phyloP scores from a whole-genome alignment of 495 filamentous ascomycete species.

The Daldinia childiae region DNA sequence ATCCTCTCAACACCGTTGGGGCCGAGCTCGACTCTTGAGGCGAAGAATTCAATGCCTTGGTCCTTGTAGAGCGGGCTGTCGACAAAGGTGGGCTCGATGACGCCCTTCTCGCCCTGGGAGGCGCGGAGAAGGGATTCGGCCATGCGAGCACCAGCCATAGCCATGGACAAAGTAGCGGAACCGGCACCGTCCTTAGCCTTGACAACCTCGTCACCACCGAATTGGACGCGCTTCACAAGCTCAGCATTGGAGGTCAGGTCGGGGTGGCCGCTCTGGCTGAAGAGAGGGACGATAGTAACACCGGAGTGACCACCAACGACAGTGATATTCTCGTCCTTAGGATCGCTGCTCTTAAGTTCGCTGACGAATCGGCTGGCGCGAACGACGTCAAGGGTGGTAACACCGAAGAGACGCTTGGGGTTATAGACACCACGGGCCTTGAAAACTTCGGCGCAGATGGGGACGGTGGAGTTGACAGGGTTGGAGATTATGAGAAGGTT shows the following conservation, averaged over 20 bases:
- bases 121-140: slow-evolving; percentile 94
- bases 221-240: slow-evolving; percentile 95
- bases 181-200: slow-evolving; percentile 98
- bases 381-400: slow-evolving; percentile 98
- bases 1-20: slow-evolving; percentile 96
- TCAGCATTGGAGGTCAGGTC: slow-evolving; percentile 77
- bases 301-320: slow-evolving; percentile 98
- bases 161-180: slow-evolving; percentile 98
- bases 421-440: slow-evolving; percentile 95
- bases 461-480: slow-evolving; percentile 99
- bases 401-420: slow-evolving; percentile 97
- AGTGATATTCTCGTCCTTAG: slow-evolving; percentile 89
- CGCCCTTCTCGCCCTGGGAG: slow-evolving; percentile 90
- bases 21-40: slow-evolving; percentile 91
- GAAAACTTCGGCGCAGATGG: slow-evolving; percentile 96
- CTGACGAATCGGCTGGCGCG: slow-evolving; percentile 97
- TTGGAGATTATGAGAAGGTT: slow-evolving; percentile 98
- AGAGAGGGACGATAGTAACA: slow-evolving; percentile 96
- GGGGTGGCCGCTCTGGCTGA: slow-evolving; percentile 91
- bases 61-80: slow-evolving; percentile 98
- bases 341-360: slow-evolving; percentile 89
- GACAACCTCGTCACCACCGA: slow-evolving; percentile 99
- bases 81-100: slow-evolving; percentile 96
- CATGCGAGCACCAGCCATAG: slow-evolving; percentile 97
- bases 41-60: slow-evolving; percentile 95